Evolutionary conservation across 2,329 filamentous ascomycete species (phyloP).

Genomic region (Cryphonectria nitschkei): DNA sequence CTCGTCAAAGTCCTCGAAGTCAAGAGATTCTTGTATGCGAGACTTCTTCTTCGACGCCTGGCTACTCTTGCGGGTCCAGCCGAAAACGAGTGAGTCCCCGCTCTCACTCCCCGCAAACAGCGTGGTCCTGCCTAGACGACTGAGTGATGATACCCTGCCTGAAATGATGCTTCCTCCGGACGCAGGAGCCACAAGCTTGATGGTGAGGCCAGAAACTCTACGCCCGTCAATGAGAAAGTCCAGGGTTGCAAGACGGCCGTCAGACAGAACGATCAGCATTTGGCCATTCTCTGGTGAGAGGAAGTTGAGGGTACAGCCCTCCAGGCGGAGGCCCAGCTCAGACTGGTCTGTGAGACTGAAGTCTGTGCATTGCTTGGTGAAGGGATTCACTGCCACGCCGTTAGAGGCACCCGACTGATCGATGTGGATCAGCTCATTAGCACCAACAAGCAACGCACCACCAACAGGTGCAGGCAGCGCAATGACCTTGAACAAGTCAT

Average conservation of each 20-base stretch:
- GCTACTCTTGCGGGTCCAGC: conserved; percentile 72
- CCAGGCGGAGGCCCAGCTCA: conserved; percentile 76
- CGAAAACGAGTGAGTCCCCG: conserved; percentile 78
- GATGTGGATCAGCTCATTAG: conserved; percentile 91
- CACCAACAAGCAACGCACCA: conserved; percentile 82
- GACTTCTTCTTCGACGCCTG: conserved; percentile 66
- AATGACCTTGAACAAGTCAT: conserved; percentile 82
- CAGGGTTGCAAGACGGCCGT: conserved; percentile 74
- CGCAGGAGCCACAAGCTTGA: conserved; percentile 67
- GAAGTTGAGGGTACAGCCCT: conserved; percentile 77
- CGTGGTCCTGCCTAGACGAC: conserved; percentile 66
- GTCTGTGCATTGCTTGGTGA: conserved; percentile 79
- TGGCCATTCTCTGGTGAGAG: conserved; percentile 79
- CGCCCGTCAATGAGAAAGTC: conserved; percentile 88
- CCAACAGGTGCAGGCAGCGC: conserved; percentile 85
- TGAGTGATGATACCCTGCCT: conserved; percentile 69
- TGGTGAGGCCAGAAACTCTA: conserved; percentile 83
- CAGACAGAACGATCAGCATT: conserved; percentile 78
- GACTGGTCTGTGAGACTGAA: conserved; percentile 89
- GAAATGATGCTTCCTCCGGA: conserved; percentile 66
- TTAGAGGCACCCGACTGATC: conserved; percentile 95
- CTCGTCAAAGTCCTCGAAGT: conserved; percentile 52
- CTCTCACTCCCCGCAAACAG: conserved; percentile 88
- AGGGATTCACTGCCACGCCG: conserved; percentile 89
- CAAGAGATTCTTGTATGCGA: conserved; percentile 58